Evolutionary conservation across 2,329 filamentous ascomycete genomes (phyloP).

Genomic region (Scedosporium boydii): DNA sequence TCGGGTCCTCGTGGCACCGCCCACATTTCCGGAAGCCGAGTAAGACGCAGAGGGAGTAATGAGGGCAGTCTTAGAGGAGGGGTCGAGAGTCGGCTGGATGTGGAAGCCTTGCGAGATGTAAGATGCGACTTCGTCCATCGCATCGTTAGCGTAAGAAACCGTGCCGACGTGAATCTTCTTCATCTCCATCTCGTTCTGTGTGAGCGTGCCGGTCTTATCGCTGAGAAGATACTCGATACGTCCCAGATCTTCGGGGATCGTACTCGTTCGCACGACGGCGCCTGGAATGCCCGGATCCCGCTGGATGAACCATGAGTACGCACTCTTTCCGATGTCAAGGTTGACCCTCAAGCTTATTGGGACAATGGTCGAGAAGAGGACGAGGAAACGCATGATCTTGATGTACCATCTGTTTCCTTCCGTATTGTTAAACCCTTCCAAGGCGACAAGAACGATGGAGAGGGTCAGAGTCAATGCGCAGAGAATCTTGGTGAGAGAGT

Average conservation of each 20-base stretch:
- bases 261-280: constrained; percentile 90
- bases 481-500: constrained; percentile 90
- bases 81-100: constrained; percentile 33
- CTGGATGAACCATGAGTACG: constrained; percentile 94
- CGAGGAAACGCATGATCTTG: constrained; percentile 95
- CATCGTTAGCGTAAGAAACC: constrained; percentile 95
- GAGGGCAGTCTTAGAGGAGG: constrained; percentile 38
- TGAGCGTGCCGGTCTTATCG: constrained; percentile 96
- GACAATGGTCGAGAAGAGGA: constrained; percentile 98
- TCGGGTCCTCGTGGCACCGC: constrained; percentile 65
- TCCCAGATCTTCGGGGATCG: constrained; percentile 92
- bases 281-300: constrained; percentile 81
- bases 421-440: constrained; percentile 68
- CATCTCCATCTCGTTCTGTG: constrained; percentile 97
- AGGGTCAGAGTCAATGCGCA: constrained; percentile 80
- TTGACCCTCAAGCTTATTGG: constrained; percentile 95
- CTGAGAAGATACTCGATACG: constrained; percentile 93
- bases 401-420: constrained; percentile 76
- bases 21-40: constrained; percentile 46
- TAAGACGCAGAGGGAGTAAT: constrained; percentile 70
- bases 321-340: constrained; percentile 91
- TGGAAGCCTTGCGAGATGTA: constrained; percentile 82
- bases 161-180: constrained; percentile 98
- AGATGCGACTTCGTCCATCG: constrained; percentile 90
- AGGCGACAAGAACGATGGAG: constrained; percentile 77